Conservation (phyloP, 2,329 filamentous ascomycete species). For the Diaporthe humulicola region DNA sequence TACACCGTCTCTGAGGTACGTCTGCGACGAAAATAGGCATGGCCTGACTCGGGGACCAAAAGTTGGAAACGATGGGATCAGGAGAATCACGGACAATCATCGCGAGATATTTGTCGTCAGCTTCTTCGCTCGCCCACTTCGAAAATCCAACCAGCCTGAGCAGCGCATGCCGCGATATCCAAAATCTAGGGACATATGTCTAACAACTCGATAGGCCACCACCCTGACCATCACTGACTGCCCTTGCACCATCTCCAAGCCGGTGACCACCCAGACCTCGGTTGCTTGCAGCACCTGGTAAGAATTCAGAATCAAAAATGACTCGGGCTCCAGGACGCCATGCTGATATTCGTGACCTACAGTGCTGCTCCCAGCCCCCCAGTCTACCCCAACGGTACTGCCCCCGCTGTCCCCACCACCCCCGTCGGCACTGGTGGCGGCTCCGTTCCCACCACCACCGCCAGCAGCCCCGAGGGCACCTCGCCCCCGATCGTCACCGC, state of each 20-base stretch:
- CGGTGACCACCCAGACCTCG: slow-evolving; percentile 64
- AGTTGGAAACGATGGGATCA: slow-evolving; percentile 1
- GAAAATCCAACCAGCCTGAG: not conserved
- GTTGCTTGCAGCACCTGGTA: slow-evolving; percentile 69
- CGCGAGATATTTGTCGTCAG: not conserved
- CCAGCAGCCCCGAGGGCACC: slow-evolving; percentile 48
- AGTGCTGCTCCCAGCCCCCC: slow-evolving; percentile 34
- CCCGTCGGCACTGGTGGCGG: slow-evolving; percentile 47
- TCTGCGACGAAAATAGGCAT: slow-evolving; percentile 13
- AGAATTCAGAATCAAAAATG: slow-evolving; percentile 39
- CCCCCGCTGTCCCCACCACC: slow-evolving; percentile 49
- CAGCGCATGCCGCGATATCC: not conserved
- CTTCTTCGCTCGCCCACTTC: not conserved
- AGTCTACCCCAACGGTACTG: slow-evolving; percentile 55
- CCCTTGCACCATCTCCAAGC: slow-evolving; percentile 76
- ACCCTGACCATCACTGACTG: slow-evolving; percentile 80
- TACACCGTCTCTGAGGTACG: slow-evolving; percentile 77
- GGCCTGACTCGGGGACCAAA: not conserved
- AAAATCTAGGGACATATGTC: slow-evolving; percentile 12
- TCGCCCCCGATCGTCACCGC: slow-evolving; percentile 67
- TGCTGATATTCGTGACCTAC: not conserved
- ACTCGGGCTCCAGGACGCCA: slow-evolving; percentile 10
- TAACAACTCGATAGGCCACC: slow-evolving; percentile 62
- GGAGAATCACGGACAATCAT: slow-evolving; percentile 15
- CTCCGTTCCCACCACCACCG: slow-evolving; percentile 39